Evolutionary conservation across 139 green algal genomes (phyloP), one percentile per base, ranked within the genome.

Genomic region (Axilococcus clingmanii): DNA sequence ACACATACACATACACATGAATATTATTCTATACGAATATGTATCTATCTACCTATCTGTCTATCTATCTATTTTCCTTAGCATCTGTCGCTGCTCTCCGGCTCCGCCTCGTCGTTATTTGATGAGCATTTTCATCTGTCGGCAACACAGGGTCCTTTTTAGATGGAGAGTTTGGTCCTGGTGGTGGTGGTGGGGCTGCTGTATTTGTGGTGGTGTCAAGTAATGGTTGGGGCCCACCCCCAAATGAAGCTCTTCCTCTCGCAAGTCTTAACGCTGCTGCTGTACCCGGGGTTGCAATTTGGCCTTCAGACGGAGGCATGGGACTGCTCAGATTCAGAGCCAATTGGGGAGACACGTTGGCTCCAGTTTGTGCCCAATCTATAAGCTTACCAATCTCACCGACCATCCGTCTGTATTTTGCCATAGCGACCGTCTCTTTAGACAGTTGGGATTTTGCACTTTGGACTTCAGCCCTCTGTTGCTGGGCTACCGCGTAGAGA

Each of bases 341-440:
- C 49, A 0, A 30, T 16, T 19, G 49, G 17, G 8, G 27, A 41
- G 23, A 29, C 49, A 48, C 30, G 36, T 20, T 15, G n/a, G n/a
- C 29, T 19, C n/a, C 48, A n/a, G 45, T 30, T 42, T 71, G 62
- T 34, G 40, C 62, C 55, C 53, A 64, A 35, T 71, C 55, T 24
- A 71, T 52, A 7, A 71, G 46, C 37, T 50, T 52, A 31, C 55
- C 30, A 36, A 71, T 65, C 46, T 71, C 62, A 17, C 47, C 55
- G 6, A 61, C 62, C 62, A 71, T 65, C 20, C 55, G 30, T 3
- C 48, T 55, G 31, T 71, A 71, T 32, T 65, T 71, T 20, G 44
- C 25, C 3, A 63, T 34, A 24, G 28, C n/a, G 16, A 55, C 44
- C 9, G 33, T 42, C 37, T 71, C 55, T 4, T 20, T n/a, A 2